These are phyloP conservation scores for Trametes pubescens DNA, from an alignment of 1,284 basidiomycete species.

Conservation along the genomic window DNA sequence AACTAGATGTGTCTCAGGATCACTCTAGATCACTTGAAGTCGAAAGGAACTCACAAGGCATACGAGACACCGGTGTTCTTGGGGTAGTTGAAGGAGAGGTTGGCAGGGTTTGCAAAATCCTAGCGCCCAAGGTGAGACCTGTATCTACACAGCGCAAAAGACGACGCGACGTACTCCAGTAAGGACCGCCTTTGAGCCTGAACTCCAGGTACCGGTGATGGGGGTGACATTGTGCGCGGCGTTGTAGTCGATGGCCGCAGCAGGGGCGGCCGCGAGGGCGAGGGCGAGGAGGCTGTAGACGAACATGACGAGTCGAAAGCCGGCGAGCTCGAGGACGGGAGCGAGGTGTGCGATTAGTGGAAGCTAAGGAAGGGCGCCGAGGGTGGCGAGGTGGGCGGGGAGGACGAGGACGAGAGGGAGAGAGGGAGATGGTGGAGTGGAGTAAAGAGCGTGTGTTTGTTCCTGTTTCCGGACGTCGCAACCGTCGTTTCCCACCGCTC, in stretches of 20 bases:
- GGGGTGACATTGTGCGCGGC: conserved; percentile 65
- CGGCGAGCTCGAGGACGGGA: conserved; percentile 14
- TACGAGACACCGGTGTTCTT: conserved; percentile 84
- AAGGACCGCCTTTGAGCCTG: conserved; percentile 75
- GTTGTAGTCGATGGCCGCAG: conserved; percentile 46
- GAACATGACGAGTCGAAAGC: conserved; percentile 31
- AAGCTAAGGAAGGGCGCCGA: conserved; percentile 32
- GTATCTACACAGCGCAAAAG: conserved; percentile 7
- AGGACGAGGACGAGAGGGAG: conserved; percentile 21
- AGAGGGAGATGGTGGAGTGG: conserved; percentile 36
- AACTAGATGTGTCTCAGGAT: conserved; percentile 47
- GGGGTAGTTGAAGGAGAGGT: conserved; percentile 84
- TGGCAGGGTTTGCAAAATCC: conserved; percentile 86
- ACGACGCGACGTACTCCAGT: conserved; percentile 81
- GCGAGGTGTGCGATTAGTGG: conserved; percentile 26
- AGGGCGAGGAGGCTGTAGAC: conserved; percentile 47
- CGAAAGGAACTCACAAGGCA: conserved; percentile 75
- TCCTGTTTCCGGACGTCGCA: conserved; percentile 34
- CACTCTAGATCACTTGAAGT: conserved; percentile 5
- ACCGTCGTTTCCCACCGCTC: conserved; percentile 25
- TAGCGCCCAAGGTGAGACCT: conserved; percentile 41
- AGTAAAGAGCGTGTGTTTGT: conserved; percentile 43
- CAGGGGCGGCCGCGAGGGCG: conserved; percentile 43
- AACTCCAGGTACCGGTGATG: conserved; percentile 86
- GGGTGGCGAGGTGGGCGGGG: conserved; percentile 30